These are phyloP conservation scores for Elongisporangium undulatum DNA, from an alignment of 352 stramenopile species.

Conservation along the genomic window DNA sequence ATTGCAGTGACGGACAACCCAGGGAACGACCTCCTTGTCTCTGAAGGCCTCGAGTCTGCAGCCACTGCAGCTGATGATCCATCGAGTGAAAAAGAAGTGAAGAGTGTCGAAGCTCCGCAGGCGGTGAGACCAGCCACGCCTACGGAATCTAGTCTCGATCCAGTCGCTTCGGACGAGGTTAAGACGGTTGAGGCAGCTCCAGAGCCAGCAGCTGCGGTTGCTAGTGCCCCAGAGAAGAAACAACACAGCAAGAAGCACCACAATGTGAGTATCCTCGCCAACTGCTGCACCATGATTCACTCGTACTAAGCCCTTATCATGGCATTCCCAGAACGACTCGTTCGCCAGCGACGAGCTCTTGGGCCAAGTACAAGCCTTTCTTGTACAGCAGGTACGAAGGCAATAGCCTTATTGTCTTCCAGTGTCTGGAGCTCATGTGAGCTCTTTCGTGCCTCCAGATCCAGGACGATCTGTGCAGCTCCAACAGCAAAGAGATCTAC, in stretches of 20 bases:
- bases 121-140: neutral
- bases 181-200: neutral
- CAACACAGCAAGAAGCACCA: conserved; percentile 12
- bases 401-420: no score
- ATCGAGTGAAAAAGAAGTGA: neutral
- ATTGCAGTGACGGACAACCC: neutral
- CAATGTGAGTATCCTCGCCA: conserved; percentile 1
- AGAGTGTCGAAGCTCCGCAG: neutral
- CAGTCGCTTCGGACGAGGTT: neutral
- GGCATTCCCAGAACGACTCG: conserved; percentile 13
- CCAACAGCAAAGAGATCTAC: conserved; percentile 44
- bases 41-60: neutral
- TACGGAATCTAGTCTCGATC: neutral
- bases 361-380: conserved; percentile 22
- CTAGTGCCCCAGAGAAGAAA: conserved; percentile 9
- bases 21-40: neutral
- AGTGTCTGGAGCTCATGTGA: no score
- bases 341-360: conserved; percentile 22
- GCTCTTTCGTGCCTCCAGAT: conserved; percentile 22
- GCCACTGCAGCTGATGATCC: conserved; percentile 2
- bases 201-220: conserved; percentile 1
- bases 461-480: conserved; percentile 43
- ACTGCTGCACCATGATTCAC: neutral
- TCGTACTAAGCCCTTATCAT: neutral
- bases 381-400: conserved; percentile 28